A percentile compares a stretch with the other conserved stretches of the same genome.
Conservation (phyloP, 2,329 filamentous ascomycete species). For the Gaeumannomyces tritici region DNA sequence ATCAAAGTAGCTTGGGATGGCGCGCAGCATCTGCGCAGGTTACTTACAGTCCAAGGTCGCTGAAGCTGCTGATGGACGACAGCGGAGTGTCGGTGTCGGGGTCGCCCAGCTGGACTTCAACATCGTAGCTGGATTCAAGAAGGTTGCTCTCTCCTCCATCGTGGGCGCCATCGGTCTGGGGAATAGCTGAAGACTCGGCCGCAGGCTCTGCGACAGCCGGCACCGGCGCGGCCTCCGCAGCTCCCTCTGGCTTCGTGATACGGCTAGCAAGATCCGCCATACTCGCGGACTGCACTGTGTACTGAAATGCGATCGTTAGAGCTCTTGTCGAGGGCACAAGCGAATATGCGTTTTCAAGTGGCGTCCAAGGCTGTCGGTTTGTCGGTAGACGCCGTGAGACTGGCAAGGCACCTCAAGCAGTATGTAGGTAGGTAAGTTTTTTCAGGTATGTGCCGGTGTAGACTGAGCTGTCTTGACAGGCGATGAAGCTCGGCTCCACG, state of each 20-base stretch:
- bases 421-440: background rate
- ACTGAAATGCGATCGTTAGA: background rate
- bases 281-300: background rate
- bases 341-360: background rate
- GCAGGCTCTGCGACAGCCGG: slow-evolving; percentile 13
- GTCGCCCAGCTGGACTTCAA: slow-evolving; percentile 87
- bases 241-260: slow-evolving; percentile 32
- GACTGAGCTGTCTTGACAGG: too few relatives aligned
- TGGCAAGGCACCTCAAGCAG: background rate
- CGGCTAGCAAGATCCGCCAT: slow-evolving; percentile 44
- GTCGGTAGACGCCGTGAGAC: background rate
- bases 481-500: background rate
- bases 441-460: background rate
- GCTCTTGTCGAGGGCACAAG: background rate
- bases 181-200: slow-evolving; percentile 13
- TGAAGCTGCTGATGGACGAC: slow-evolving; percentile 73
- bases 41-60: slow-evolving; percentile 75
- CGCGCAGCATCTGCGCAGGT: background rate
- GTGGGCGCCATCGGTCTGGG: slow-evolving; percentile 26
- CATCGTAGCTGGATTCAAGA: slow-evolving; percentile 70
- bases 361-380: background rate
- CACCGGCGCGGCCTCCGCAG: slow-evolving; percentile 11
- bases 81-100: slow-evolving; percentile 81
- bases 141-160: slow-evolving; percentile 38
- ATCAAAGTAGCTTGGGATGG: background rate